Evolutionary conservation across 108 stramenopile species (phyloP).

Genomic region (Thalassiosira profunda): DNA sequence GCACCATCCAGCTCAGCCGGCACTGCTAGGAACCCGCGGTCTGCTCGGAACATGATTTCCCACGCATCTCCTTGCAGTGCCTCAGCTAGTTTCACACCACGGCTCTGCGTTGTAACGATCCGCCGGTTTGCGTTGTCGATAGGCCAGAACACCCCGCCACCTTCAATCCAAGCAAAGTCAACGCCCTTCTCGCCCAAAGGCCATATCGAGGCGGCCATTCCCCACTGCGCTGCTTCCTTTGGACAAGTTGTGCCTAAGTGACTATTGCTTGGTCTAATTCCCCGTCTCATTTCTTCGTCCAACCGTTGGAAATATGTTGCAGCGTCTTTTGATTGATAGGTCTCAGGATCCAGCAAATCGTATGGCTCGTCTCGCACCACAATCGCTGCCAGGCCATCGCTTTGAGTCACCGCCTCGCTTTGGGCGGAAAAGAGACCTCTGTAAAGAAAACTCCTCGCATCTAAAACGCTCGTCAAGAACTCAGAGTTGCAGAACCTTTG

Average conservation of each 20-base stretch:
- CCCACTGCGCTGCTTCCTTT: constrained; percentile 41
- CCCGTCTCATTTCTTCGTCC: constrained; percentile 35
- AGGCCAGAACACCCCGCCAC: constrained; percentile 50
- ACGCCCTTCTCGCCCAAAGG: constrained; percentile 49
- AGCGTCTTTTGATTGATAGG: constrained; percentile 43
- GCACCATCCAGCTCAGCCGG: constrained; percentile 33
- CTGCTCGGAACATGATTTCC: constrained; percentile 57
- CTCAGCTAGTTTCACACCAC: constrained; percentile 5
- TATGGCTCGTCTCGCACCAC: constrained; percentile 30
- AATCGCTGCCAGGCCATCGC: constrained; percentile 9
- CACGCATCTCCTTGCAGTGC: constrained; percentile 51
- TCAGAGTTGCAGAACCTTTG: constrained; percentile 13
- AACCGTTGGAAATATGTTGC: constrained; percentile 45
- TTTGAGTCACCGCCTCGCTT: background rate
- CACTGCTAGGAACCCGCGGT: constrained; percentile 42
- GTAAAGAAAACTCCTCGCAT: constrained; percentile 43
- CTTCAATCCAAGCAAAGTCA: constrained; percentile 43
- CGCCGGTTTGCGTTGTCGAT: background rate
- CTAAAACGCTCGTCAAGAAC: constrained; percentile 20
- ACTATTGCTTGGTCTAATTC: constrained; percentile 44
- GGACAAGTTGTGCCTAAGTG: constrained; percentile 51
- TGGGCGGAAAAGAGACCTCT: constrained; percentile 25
- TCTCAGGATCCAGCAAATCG: constrained; percentile 46
- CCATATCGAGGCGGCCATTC: constrained; percentile 48
- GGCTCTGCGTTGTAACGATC: background rate